These are phyloP conservation scores for Hericium erinaceus DNA, from an alignment of 768 basidiomycete genomes.

Conservation along the genomic window DNA sequence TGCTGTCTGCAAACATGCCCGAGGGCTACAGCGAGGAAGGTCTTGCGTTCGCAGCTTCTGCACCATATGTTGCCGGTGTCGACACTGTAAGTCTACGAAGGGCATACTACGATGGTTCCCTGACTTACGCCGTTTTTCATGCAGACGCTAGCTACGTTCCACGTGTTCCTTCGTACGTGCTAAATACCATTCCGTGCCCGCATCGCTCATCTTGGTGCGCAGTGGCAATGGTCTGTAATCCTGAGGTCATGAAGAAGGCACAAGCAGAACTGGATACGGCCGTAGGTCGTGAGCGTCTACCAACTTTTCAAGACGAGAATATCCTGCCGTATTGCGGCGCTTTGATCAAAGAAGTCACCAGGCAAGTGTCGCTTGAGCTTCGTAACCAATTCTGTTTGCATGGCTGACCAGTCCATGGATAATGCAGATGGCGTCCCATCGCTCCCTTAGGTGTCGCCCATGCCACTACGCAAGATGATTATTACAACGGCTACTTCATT, in stretches of 20 bases:
- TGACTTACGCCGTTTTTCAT: background rate
- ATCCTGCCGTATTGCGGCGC: slow-evolving; percentile 8
- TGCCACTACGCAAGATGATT: background rate
- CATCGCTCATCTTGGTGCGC: background rate
- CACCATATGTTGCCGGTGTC: slow-evolving; percentile 7
- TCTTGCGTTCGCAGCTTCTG: slow-evolving; percentile 4
- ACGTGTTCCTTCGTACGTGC: slow-evolving; percentile 1
- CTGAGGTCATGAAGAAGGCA: slow-evolving; percentile 7
- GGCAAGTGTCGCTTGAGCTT: background rate
- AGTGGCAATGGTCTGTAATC: slow-evolving; percentile 4
- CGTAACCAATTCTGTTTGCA: background rate
- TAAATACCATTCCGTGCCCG: background rate
- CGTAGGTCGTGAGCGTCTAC: slow-evolving; percentile 10
- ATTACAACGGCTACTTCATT: slow-evolving; percentile 6
- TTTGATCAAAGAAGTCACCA: slow-evolving; percentile 13
- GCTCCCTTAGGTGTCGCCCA: slow-evolving; percentile 5
- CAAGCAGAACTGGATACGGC: slow-evolving; percentile 12
- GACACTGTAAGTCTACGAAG: slow-evolving; percentile 4
- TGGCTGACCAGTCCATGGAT: background rate
- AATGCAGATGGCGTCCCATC: slow-evolving; percentile 3
- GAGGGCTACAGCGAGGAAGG: slow-evolving; percentile 1
- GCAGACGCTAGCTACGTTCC: slow-evolving; percentile 2
- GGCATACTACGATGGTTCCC: background rate
- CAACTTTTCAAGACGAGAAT: slow-evolving; percentile 11
- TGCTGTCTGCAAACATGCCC: background rate